Evolutionary conservation across 208 protist genomes (phyloP).

Genomic region (Acanthamoeba royreba): DNA sequence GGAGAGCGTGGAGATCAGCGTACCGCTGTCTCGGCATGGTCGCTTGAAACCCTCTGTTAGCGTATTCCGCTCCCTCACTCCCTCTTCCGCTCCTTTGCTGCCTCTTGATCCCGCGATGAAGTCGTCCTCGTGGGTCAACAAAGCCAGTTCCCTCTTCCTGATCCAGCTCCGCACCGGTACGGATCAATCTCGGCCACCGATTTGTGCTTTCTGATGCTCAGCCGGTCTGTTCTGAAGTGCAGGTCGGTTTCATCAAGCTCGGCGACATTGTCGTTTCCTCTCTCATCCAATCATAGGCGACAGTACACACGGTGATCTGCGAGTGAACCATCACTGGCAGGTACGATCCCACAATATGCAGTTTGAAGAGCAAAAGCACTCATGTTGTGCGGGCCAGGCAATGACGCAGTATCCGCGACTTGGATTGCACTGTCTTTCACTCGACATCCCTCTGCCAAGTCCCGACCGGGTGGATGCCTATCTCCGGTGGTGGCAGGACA

Average conservation of each 20-base stretch:
- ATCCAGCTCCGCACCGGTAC: neutral
- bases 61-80: neutral
- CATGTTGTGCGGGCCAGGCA: neutral
- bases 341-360: too few species aligned
- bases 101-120: neutral
- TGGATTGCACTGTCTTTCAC: neutral
- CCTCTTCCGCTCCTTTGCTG: neutral
- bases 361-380: too few species aligned
- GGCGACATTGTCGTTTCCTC: neutral
- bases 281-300: slow-evolving; percentile 15
- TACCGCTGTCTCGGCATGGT: neutral
- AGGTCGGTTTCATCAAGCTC: neutral
- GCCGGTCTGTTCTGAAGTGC: neutral
- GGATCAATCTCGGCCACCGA: too few species aligned
- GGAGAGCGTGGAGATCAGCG: neutral
- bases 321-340: neutral
- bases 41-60: neutral
- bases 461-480: neutral
- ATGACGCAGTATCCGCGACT: neutral
- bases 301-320: neutral
- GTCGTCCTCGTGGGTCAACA: neutral
- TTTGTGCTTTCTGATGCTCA: neutral
- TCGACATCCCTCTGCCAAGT: neutral
- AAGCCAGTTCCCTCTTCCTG: neutral
- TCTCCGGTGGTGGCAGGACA: neutral